A percentile compares a stretch with the other conserved stretches of the same genome.
Evolutionary conservation across 1,284 basidiomycete genomes (phyloP).

Genomic region (Rugosomyces carneus): DNA sequence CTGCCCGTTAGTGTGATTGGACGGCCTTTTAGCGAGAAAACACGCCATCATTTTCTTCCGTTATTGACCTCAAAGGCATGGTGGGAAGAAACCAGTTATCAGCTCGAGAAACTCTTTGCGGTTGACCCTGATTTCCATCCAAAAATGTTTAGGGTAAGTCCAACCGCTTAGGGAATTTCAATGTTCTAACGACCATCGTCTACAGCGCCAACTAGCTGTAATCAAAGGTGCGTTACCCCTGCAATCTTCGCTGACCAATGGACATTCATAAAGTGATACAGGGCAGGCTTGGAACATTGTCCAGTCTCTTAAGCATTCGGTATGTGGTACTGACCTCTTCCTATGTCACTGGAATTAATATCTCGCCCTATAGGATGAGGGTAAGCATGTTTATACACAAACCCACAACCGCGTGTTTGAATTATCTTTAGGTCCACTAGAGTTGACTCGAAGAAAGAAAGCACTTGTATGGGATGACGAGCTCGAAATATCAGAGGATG

Average conservation of each 20-base stretch:
- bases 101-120: slow-evolving; percentile 71
- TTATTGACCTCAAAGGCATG: slow-evolving; percentile 77
- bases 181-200: slow-evolving; percentile 2
- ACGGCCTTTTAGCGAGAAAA: slow-evolving; percentile 76
- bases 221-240: slow-evolving; percentile 60
- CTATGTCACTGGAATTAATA: slow-evolving; percentile 7
- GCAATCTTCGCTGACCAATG: neutral
- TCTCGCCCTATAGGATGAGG: slow-evolving; percentile 47
- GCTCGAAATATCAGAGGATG: slow-evolving; percentile 66
- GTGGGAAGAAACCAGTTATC: slow-evolving; percentile 85
- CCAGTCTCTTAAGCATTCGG: slow-evolving; percentile 69
- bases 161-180: neutral
- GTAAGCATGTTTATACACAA: slow-evolving; percentile 24
- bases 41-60: slow-evolving; percentile 77
- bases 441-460: slow-evolving; percentile 74
- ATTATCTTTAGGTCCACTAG: slow-evolving; percentile 59
- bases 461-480: slow-evolving; percentile 82
- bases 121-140: slow-evolving; percentile 82
- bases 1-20: slow-evolving; percentile 84
- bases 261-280: slow-evolving; percentile 15
- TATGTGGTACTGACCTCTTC: slow-evolving; percentile 32
- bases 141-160: slow-evolving; percentile 74
- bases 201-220: slow-evolving; percentile 78
- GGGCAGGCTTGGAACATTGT: slow-evolving; percentile 86
- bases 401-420: slow-evolving; percentile 5